These are phyloP conservation scores for Cyberlindnera mrakii DNA, from an alignment of 805 yeast genomes.

Conservation along the genomic window DNA sequence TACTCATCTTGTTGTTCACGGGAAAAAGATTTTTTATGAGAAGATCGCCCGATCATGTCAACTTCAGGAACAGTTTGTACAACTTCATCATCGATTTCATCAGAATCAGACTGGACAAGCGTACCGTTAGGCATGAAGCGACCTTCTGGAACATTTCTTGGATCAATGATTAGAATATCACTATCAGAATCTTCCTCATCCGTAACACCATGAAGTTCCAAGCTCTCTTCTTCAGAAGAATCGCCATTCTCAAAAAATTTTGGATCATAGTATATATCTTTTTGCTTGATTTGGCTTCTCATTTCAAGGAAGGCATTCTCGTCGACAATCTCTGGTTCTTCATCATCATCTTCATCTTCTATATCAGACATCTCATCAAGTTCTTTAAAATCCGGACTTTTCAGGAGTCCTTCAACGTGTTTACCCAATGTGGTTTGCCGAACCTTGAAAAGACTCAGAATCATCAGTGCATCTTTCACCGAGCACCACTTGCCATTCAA, in stretches of 20 bases:
- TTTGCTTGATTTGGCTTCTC: neutral
- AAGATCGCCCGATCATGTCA: neutral
- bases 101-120: neutral
- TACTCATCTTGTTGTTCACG: neutral
- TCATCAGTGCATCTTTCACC: constrained; percentile 14
- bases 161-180: neutral
- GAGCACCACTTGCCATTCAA: constrained; percentile 26
- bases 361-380: constrained; percentile 4
- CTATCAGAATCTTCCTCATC: constrained; percentile 3
- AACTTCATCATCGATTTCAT: neutral
- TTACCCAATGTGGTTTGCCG: constrained; percentile 1
- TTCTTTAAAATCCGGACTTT: constrained; percentile 1
- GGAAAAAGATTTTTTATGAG: neutral
- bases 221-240: constrained; percentile 11
- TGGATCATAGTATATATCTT: neutral
- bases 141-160: neutral
- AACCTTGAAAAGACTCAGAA: constrained; percentile 6
- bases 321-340: constrained; percentile 4
- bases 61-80: too few species aligned
- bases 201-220: constrained; percentile 2
- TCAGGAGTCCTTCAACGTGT: constrained; percentile 5
- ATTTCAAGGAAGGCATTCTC: constrained; percentile 7
- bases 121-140: neutral
- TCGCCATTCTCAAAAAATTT: constrained; percentile 8
- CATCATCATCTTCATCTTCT: constrained; percentile 6